These are phyloP conservation scores for Ensete ventricosum DNA, from an alignment of 176 grass and related monocot species.

Conservation along the genomic window DNA sequence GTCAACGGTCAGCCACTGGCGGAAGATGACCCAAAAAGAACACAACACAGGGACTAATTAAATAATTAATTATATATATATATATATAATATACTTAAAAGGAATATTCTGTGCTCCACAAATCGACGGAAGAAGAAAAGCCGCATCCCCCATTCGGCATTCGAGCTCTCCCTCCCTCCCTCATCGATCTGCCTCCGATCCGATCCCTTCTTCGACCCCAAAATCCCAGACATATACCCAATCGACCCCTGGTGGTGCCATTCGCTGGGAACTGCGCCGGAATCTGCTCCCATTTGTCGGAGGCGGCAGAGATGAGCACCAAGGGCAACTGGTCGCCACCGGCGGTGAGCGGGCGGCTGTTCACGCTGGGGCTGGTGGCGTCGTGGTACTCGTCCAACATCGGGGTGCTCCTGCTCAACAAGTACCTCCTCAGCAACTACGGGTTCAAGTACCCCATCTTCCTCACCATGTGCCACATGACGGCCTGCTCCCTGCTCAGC, in stretches of 20 bases:
- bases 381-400: conserved; percentile 10
- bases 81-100: too few species aligned
- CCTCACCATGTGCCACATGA: conserved; percentile 8
- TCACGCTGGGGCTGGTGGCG: conserved; percentile 6
- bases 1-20: too few species aligned
- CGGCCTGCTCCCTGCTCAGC: conserved; percentile 1
- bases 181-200: background rate
- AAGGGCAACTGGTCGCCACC: background rate
- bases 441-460: conserved; percentile 10
- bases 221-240: background rate
- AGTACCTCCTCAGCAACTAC: conserved; percentile 15
- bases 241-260: background rate
- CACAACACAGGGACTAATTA: too few species aligned
- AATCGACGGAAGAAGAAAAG: too few species aligned
- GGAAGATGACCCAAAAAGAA: too few species aligned
- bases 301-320: background rate
- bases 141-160: too few species aligned
- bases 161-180: background rate
- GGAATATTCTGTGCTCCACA: too few species aligned
- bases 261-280: background rate
- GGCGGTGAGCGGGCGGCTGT: background rate
- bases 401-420: conserved; percentile 7
- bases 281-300: background rate
- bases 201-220: background rate
- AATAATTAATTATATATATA: too few species aligned